Conservation (phyloP, 2,329 filamentous ascomycete genomes). For the Pseudogymnoascus sp. region DNA sequence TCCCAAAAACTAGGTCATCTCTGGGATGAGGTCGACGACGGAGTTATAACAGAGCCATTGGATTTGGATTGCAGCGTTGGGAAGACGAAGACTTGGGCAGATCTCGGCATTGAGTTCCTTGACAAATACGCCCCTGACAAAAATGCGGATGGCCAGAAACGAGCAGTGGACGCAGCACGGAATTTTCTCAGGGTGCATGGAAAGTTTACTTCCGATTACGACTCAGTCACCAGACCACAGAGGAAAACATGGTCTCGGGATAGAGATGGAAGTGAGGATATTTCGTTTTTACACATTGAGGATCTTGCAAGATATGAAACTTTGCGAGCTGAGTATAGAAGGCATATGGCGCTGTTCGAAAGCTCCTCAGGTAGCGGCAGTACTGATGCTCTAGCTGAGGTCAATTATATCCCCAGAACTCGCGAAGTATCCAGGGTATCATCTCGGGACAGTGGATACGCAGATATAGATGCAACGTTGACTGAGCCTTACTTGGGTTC, state of each 20-base stretch:
- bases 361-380: not conserved
- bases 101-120: not conserved
- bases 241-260: not conserved
- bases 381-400: not conserved
- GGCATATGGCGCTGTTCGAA: not conserved
- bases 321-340: not conserved
- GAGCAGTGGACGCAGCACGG: constrained; percentile 8
- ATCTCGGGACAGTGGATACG: not conserved
- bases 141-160: not conserved
- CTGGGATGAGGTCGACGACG: not conserved
- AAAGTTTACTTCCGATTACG: constrained; percentile 10
- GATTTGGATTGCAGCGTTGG: not conserved
- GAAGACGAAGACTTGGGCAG: not conserved
- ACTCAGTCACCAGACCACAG: not conserved
- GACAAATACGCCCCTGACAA: not conserved
- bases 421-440: not conserved
- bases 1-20: not conserved
- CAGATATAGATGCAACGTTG: not conserved
- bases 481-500: not conserved
- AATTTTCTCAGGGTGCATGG: constrained; percentile 12
- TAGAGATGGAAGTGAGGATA: not conserved
- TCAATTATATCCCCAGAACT: not conserved
- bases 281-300: not conserved
- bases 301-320: constrained; percentile 4
- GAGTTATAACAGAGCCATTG: not conserved